phyloP scores from a whole-genome alignment of 2,329 filamentous ascomycete genomes.

The Pezicula neosporulosa region DNA sequence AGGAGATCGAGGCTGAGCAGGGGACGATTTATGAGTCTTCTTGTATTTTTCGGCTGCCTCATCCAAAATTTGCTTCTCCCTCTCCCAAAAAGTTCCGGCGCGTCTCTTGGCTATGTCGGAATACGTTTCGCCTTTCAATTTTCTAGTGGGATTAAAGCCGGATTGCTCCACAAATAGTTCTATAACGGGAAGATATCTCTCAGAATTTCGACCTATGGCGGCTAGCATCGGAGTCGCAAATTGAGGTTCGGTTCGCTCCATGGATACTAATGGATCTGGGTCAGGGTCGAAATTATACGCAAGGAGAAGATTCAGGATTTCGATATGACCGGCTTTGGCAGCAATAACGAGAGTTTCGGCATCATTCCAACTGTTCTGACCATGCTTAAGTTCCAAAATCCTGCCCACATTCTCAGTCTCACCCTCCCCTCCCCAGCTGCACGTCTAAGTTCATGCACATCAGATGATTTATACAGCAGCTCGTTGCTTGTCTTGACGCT shows the following conservation, averaged over 20 bases:
- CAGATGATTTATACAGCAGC: slow-evolving; percentile 58
- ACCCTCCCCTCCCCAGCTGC: slow-evolving; percentile 58
- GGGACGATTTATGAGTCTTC: slow-evolving; percentile 43
- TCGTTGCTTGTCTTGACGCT: slow-evolving; percentile 64
- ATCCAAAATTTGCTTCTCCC: slow-evolving; percentile 80
- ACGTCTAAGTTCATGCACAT: slow-evolving; percentile 54
- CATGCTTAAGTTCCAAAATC: slow-evolving; percentile 53
- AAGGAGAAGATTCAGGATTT: slow-evolving; percentile 35
- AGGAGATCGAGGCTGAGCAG: slow-evolving; percentile 48
- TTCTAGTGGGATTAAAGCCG: slow-evolving; percentile 76
- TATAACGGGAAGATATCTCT: slow-evolving; percentile 82
- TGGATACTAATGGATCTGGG: slow-evolving; percentile 57
- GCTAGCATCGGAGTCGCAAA: slow-evolving; percentile 90
- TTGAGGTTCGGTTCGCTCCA: slow-evolving; percentile 46
- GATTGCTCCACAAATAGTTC: slow-evolving; percentile 73
- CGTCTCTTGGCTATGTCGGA: slow-evolving; percentile 81
- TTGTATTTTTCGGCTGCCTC: slow-evolving; percentile 66
- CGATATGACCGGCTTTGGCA: slow-evolving; percentile 85
- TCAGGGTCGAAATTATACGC: slow-evolving; percentile 58
- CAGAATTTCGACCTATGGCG: slow-evolving; percentile 74
- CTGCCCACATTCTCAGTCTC: slow-evolving; percentile 60
- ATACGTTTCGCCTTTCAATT: slow-evolving; percentile 74
- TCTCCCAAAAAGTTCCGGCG: slow-evolving; percentile 83
- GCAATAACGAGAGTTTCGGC: slow-evolving; percentile 87
- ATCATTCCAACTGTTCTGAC: slow-evolving; percentile 57